Evolutionary conservation across 352 stramenopile species (phyloP).

Genomic region (Hyphochytrium catenoides): DNA sequence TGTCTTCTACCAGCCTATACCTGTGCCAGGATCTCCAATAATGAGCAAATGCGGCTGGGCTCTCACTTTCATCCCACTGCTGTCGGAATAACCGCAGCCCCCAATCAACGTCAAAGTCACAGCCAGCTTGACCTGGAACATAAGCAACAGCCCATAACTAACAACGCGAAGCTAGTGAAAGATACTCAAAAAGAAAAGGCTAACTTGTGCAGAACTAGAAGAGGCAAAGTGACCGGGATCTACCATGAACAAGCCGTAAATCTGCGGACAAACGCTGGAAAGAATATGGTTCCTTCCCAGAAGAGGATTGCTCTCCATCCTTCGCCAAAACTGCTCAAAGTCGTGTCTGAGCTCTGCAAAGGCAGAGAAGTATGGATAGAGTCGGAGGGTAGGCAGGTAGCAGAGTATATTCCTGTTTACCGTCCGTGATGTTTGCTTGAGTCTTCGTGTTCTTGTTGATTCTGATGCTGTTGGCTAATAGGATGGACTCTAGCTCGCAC

Average conservation of each 20-base stretch:
- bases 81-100: slow-evolving; percentile 42
- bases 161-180: too few relatives aligned
- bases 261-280: slow-evolving; percentile 73
- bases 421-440: slow-evolving; percentile 32
- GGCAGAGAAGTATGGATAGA: slow-evolving; percentile 6
- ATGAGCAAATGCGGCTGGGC: slow-evolving; percentile 63
- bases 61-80: slow-evolving; percentile 35
- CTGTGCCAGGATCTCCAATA: slow-evolving; percentile 35
- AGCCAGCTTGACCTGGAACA: slow-evolving; percentile 70
- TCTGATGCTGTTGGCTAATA: slow-evolving; percentile 39
- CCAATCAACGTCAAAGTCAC: slow-evolving; percentile 77
- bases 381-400: slow-evolving; percentile 1
- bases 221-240: not conserved
- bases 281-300: slow-evolving; percentile 68
- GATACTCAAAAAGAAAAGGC: too few relatives aligned
- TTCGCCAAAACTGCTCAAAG: slow-evolving; percentile 72
- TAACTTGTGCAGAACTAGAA: not conserved
- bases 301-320: slow-evolving; percentile 19
- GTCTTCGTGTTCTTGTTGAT: slow-evolving; percentile 28
- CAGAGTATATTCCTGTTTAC: slow-evolving; percentile 5
- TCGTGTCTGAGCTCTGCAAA: slow-evolving; percentile 49
- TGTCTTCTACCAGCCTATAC: not conserved
- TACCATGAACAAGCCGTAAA: slow-evolving; percentile 69
- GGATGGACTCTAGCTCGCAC: slow-evolving; percentile 67
- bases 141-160: too few relatives aligned